These are phyloP conservation scores for Rhytidiadelphus loreus DNA, from an alignment of 225 moss, liverwort and hornwort species.

Conservation along the genomic window DNA sequence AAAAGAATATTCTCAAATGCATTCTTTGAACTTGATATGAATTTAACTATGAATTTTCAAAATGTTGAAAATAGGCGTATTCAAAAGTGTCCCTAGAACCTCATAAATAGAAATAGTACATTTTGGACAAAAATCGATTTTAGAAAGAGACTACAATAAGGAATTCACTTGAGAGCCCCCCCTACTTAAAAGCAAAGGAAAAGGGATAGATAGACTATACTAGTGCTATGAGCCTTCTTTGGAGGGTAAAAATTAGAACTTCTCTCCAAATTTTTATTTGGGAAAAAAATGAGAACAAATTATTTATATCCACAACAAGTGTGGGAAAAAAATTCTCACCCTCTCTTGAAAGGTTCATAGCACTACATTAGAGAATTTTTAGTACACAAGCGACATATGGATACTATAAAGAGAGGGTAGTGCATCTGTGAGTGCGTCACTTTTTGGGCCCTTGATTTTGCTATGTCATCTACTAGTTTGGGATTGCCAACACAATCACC, in stretches of 20 bases:
- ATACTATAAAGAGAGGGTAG: not conserved
- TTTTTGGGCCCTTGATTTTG: not conserved
- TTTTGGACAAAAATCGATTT: too few species aligned
- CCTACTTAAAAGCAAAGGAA: too few species aligned
- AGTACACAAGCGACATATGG: rapidly evolving
- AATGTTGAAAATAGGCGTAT: too few species aligned
- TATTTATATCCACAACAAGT: not conserved
- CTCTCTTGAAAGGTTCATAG: not conserved
- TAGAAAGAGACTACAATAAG: too few species aligned
- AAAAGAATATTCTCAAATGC: too few species aligned
- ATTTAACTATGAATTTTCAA: too few species aligned
- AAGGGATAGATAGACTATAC: not conserved
- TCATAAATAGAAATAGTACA: too few species aligned
- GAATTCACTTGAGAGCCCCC: too few species aligned
- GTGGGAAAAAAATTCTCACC: not conserved
- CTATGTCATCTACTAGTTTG: not conserved
- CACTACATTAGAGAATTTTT: not conserved
- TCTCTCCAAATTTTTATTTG: not conserved
- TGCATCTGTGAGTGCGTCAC: too few species aligned
- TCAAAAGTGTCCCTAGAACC: too few species aligned
- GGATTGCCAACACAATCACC: not conserved
- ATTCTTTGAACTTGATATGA: too few species aligned
- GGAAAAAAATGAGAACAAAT: not conserved
- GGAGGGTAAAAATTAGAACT: not conserved
- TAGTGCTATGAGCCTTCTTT: not conserved